Conservation (phyloP, 129 eudicot genomes). For the Kitagawia praeruptora region DNA sequence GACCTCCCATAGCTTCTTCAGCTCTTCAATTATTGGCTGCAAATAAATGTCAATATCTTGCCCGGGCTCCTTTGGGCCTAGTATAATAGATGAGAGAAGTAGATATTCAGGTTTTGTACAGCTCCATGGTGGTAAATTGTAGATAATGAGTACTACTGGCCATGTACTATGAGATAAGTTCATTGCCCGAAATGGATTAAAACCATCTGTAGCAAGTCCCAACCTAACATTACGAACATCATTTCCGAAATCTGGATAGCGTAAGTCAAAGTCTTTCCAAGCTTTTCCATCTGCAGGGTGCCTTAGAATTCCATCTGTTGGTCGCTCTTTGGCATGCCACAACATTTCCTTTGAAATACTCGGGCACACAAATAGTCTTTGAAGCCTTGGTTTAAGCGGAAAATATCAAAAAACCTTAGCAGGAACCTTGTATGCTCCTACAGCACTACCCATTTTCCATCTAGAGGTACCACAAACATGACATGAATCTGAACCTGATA, state of each 20-base stretch:
- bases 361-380: neutral
- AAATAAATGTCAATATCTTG: constrained; percentile 18
- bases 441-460: neutral
- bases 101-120: neutral
- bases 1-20: constrained; percentile 13
- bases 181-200: constrained; percentile 15
- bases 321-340: neutral
- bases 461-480: neutral
- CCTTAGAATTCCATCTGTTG: neutral
- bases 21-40: constrained; percentile 20
- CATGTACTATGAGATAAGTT: constrained; percentile 24
- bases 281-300: neutral
- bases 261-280: constrained; percentile 13
- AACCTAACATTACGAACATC: constrained; percentile 18
- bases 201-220: constrained; percentile 15
- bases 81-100: constrained; percentile 11
- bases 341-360: neutral
- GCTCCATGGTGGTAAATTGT: constrained; percentile 15
- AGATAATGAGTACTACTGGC: constrained; percentile 8
- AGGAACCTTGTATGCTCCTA: neutral
- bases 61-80: constrained; percentile 21
- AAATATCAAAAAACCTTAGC: constrained; percentile 16
- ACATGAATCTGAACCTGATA: neutral
- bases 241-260: neutral
- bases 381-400: constrained; percentile 13